Evolutionary conservation across 305 asterid genomes (phyloP).

Genomic region (Caryopteris hybrid): DNA sequence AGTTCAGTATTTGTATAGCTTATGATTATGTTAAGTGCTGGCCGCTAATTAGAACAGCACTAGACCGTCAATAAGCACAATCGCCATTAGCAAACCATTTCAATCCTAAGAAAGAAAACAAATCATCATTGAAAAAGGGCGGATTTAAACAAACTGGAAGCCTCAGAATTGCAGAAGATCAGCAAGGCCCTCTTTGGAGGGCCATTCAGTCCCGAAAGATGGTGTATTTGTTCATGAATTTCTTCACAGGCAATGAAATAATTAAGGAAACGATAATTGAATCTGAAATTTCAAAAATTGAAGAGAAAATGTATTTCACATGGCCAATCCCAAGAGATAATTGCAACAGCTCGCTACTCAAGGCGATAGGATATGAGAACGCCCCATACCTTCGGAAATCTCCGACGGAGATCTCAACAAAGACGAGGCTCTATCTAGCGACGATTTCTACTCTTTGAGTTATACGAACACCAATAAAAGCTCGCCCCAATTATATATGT

Average conservation of each 20-base stretch:
- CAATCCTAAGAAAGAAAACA: too few relatives aligned
- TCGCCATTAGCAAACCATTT: too few relatives aligned
- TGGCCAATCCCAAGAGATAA: slow-evolving; percentile 54
- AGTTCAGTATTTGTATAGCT: slow-evolving; percentile 22
- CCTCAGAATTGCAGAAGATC: slow-evolving; percentile 56
- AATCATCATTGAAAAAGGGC: background rate
- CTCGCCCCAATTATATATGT: slow-evolving; percentile 24
- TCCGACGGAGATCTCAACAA: slow-evolving; percentile 27
- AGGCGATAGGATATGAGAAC: slow-evolving; percentile 59
- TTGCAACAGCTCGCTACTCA: slow-evolving; percentile 41
- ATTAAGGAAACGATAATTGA: background rate
- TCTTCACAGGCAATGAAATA: slow-evolving; percentile 29
- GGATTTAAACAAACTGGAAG: background rate
- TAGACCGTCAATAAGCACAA: slow-evolving; percentile 42
- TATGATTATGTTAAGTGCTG: slow-evolving; percentile 38
- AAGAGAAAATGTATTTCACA: slow-evolving; percentile 28
- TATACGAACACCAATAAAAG: slow-evolving; percentile 29
- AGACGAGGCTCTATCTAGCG: slow-evolving; percentile 32
- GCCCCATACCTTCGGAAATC: slow-evolving; percentile 31
- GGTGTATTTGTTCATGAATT: slow-evolving; percentile 28
- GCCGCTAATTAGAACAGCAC: slow-evolving; percentile 16
- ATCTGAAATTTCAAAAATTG: background rate
- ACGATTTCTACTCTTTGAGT: slow-evolving; percentile 18
- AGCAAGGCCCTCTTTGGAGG: slow-evolving; percentile 21
- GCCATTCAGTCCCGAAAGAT: slow-evolving; percentile 58